Evolutionary conservation across 2,329 filamentous ascomycete species (phyloP), one percentile per base, ranked within the genome.

Genomic region (Fusarium hostae): DNA sequence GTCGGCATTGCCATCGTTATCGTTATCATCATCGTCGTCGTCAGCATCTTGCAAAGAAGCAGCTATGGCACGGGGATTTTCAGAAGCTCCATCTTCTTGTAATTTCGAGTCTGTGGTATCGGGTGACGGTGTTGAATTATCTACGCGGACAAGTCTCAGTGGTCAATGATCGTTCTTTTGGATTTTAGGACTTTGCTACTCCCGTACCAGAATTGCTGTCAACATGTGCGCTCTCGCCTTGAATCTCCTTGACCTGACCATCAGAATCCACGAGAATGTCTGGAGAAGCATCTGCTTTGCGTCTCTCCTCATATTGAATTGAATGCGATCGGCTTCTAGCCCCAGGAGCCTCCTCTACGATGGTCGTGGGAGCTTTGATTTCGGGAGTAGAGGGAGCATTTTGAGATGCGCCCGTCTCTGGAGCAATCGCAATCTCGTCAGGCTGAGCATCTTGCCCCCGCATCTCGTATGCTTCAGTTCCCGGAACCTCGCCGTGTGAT

Each of bases 401-500:
- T 11, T 77, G 60, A n/a, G 73, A 50, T 30, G 66, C 37, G 22
- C 77, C 66, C 22, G 76, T 70, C 34, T 80, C 74, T 22, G 78
- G 63, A 20, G 85, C 77, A 58, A 88, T 80, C 59, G 87, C 86
- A 75, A 90, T 88, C 79, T 90, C 86, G 73, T 91, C 89, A 20
- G 89, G 88, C 51, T 84, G 81, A 18, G 88, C 89, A 78, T 91
- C 89, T 34, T 84, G 83, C 64, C 86, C 85, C 73, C 88, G 84
- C 79, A 85, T 83, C 40, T 85, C 78, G 75, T 90, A 88, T 16
- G 88, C 87, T 59, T 86, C 84, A 9, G 89, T 90, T 37, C 88
- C 88, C 4, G 88, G 89, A 43, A 90, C 86, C 79, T 91, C 88
- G 66, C 88, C 89, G 73, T 90, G 86, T 43, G 87, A 73, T 10